Conservation (phyloP, 139 green algal genomes). For the Tetraselmis chui region DNA sequence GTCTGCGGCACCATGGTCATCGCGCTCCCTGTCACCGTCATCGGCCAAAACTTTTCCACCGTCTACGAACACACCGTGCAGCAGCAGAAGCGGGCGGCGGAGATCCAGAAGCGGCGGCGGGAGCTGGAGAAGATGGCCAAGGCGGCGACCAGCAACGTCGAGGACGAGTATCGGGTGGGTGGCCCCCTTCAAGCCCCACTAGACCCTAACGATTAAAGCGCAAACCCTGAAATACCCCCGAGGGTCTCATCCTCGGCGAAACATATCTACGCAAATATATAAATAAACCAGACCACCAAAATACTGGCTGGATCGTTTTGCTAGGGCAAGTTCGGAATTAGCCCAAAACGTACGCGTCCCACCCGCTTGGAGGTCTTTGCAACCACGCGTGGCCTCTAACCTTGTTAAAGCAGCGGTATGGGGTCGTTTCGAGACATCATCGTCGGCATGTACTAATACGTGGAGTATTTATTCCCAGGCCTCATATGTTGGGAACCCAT, state of each 20-base stretch:
- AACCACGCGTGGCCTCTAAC: too few species aligned
- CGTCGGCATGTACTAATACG: too few species aligned
- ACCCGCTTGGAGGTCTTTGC: too few species aligned
- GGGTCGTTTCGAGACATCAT: too few species aligned
- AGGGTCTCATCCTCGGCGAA: too few species aligned
- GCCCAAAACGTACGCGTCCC: not conserved
- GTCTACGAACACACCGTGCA: not conserved
- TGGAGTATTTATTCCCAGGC: too few species aligned
- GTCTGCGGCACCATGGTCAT: slow-evolving; percentile 7
- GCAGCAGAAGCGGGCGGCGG: not conserved
- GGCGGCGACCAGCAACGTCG: not conserved
- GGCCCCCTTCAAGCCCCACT: not conserved
- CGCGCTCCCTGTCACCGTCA: slow-evolving; percentile 8
- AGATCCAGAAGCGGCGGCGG: not conserved
- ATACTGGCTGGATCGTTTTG: not conserved
- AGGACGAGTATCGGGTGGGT: not conserved
- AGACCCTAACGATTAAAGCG: too few species aligned
- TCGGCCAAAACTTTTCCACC: slow-evolving; percentile 2
- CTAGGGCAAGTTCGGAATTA: not conserved
- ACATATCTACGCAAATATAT: not conserved
- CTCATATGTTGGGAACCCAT: too few species aligned
- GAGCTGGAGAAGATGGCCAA: not conserved
- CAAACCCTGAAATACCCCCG: too few species aligned
- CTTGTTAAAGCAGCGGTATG: too few species aligned
- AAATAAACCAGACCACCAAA: not conserved